Evolutionary conservation across 2,329 filamentous ascomycete genomes (phyloP).

Genomic region (Cladosporium sp.): DNA sequence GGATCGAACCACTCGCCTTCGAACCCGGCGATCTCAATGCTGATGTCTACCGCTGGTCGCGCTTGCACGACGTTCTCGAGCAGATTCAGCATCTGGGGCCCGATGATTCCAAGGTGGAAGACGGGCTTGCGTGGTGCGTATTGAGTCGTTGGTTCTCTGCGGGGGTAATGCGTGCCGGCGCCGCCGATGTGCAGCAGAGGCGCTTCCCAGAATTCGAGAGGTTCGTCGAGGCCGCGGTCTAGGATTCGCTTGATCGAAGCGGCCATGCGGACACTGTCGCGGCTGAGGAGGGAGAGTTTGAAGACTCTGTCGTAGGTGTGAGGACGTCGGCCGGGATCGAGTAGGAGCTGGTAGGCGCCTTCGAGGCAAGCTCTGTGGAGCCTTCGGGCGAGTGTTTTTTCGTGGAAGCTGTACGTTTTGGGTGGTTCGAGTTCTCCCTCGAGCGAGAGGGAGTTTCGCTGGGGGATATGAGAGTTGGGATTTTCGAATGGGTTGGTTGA

Average conservation of each 20-base stretch:
- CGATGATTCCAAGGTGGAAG: constrained; percentile 27
- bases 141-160: constrained; percentile 49
- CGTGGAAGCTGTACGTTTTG: constrained; percentile 55
- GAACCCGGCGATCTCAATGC: constrained; percentile 56
- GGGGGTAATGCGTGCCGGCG: constrained; percentile 59
- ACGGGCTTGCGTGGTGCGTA: constrained; percentile 13
- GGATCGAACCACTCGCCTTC: constrained; percentile 73
- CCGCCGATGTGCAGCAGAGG: constrained; percentile 65
- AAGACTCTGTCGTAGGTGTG: constrained; percentile 24
- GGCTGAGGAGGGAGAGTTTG: constrained; percentile 21
- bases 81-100: constrained; percentile 24
- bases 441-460: neutral
- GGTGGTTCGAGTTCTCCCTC: neutral
- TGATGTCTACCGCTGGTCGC: constrained; percentile 27
- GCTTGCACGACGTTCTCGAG: constrained; percentile 23
- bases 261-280: constrained; percentile 19
- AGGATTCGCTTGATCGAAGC: constrained; percentile 37
- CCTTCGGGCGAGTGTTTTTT: constrained; percentile 64
- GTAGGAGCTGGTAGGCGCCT: constrained; percentile 55
- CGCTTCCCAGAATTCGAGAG: constrained; percentile 53
- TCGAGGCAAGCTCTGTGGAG: constrained; percentile 65
- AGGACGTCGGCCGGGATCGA: constrained; percentile 36
- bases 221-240: constrained; percentile 37
- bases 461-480: neutral
- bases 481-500: neutral